Evolutionary conservation across 2,329 filamentous ascomycete genomes (phyloP).

Genomic region (Fusarium tjaetaba): DNA sequence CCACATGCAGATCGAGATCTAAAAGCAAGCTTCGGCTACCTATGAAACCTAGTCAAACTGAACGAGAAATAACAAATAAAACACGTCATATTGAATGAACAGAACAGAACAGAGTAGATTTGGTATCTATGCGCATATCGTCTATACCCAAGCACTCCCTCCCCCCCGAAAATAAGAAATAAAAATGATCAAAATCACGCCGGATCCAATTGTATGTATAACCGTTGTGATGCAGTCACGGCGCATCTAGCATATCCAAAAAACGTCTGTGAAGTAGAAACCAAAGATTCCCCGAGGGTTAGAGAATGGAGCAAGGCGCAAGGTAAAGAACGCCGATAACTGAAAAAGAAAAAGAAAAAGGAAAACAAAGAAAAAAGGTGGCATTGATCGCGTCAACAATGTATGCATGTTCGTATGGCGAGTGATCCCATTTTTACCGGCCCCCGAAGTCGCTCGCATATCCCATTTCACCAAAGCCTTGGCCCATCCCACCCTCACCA

Average conservation of each 20-base stretch:
- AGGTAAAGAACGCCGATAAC: conserved; percentile 20
- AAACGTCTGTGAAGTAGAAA: conserved; percentile 18
- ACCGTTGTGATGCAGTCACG: conserved; percentile 18
- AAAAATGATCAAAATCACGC: conserved; percentile 7
- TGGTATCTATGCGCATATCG: conserved; percentile 46
- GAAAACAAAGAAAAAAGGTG: neutral
- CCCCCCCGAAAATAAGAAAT: neutral
- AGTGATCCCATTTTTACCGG: conserved; percentile 20
- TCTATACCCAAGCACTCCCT: conserved; percentile 40
- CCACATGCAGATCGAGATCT: neutral
- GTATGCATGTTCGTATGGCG: neutral
- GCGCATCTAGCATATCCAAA: conserved; percentile 26
- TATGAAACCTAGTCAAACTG: neutral
- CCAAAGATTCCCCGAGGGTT: neutral
- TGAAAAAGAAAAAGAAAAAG: conserved; percentile 1
- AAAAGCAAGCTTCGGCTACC: neutral
- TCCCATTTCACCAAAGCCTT: conserved; percentile 57
- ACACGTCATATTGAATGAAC: neutral
- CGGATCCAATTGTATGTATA: conserved; percentile 14
- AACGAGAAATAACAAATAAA: neutral
- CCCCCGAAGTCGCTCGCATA: conserved; percentile 45
- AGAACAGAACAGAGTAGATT: conserved; percentile 37
- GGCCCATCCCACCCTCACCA: conserved; percentile 64
- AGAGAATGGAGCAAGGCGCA: neutral
- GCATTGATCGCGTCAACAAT: conserved; percentile 15